Conservation (phyloP, 768 basidiomycete genomes). For the Mycena albidolilacea region DNA sequence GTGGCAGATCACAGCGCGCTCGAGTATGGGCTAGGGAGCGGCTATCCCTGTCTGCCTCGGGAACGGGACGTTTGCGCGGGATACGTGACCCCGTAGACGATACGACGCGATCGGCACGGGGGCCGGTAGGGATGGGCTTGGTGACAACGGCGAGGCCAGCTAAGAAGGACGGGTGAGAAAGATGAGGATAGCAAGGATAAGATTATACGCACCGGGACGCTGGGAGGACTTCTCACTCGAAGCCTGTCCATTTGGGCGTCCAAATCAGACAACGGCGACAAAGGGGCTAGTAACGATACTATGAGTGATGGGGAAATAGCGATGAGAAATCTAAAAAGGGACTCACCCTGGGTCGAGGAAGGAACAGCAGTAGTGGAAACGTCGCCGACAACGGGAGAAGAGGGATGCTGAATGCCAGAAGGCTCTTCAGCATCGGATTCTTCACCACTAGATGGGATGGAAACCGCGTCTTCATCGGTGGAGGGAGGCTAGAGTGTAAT, state of each 20-base stretch:
- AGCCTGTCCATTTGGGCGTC: too few species aligned
- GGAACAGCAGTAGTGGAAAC: neutral
- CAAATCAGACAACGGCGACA: too few species aligned
- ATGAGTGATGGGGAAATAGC: neutral
- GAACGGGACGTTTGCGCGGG: neutral
- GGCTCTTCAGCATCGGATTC: neutral
- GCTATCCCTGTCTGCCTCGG: too few species aligned
- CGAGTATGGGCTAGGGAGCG: neutral
- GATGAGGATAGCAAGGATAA: neutral
- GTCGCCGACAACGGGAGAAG: neutral
- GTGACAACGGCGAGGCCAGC: conserved; percentile 11
- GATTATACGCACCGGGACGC: too few species aligned
- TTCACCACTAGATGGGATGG: neutral
- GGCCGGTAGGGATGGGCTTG: conserved; percentile 9
- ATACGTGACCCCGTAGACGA: neutral
- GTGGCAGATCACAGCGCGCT: too few species aligned
- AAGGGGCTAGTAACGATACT: too few species aligned
- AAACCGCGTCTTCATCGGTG: neutral
- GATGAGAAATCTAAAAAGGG: neutral
- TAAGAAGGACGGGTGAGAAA: too few species aligned
- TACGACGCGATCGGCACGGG: conserved; percentile 5
- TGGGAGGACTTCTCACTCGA: too few species aligned
- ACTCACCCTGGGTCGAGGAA: neutral
- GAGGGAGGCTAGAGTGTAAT: neutral
- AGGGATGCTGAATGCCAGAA: neutral